phyloP scores from a whole-genome alignment of 129 eudicot species.

The Helichrysum umbraculigerum region DNA sequence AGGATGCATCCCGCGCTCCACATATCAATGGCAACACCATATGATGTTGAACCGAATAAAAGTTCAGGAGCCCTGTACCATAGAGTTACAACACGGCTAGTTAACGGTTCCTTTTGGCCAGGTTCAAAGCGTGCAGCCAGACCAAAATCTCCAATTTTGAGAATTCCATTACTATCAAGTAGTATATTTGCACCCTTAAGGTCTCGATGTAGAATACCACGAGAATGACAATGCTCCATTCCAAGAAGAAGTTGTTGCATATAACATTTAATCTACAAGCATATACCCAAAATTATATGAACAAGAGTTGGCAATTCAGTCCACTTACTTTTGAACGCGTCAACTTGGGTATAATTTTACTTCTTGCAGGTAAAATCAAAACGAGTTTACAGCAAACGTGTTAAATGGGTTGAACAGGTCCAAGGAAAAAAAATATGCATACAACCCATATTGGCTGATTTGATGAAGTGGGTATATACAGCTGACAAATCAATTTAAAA shows the following conservation, averaged over 20 bases:
- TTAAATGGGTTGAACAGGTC: constrained; percentile 1
- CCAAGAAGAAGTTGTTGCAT: constrained; percentile 80
- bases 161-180: constrained; percentile 64
- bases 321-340: not conserved
- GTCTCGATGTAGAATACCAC: constrained; percentile 88
- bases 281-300: not conserved
- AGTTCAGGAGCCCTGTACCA: constrained; percentile 98
- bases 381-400: not conserved
- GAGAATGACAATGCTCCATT: constrained; percentile 85
- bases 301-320: not conserved
- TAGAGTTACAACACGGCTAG: constrained; percentile 90
- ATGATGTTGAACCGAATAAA: constrained; percentile 80
- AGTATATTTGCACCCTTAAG: constrained; percentile 90
- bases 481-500: too few species aligned
- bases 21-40: constrained; percentile 83
- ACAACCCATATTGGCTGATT: not conserved
- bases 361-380: not conserved
- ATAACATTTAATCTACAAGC: constrained; percentile 79
- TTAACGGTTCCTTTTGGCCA: constrained; percentile 65
- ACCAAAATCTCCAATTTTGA: constrained; percentile 93
- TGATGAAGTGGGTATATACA: too few species aligned
- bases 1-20: constrained; percentile 97
- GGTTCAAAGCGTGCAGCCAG: constrained; percentile 71
- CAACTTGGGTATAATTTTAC: not conserved
- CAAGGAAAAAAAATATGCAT: not conserved